phyloP scores from a whole-genome alignment of 305 asterid genomes.

The Fraxinus floribunda region DNA sequence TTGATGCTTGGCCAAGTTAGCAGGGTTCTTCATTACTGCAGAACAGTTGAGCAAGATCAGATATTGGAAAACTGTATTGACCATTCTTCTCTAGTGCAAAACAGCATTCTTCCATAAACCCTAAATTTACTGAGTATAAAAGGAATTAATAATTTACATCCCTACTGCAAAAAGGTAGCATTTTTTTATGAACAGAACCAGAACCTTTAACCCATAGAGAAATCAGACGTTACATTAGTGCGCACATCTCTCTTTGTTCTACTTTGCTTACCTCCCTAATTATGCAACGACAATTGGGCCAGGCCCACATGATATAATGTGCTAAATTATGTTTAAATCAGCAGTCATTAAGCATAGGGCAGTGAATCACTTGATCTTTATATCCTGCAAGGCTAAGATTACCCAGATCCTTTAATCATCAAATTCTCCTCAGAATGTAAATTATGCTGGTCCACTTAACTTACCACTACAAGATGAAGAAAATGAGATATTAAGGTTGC shows the following conservation, averaged over 20 bases:
- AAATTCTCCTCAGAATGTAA: background rate
- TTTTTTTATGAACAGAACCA: background rate
- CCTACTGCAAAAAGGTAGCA: background rate
- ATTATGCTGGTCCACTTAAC: background rate
- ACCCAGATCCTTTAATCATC: background rate
- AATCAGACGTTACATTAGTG: background rate
- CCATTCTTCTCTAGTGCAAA: background rate
- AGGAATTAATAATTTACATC: background rate
- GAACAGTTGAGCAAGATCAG: slow-evolving; percentile 14
- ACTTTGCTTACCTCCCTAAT: background rate
- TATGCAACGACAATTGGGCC: background rate
- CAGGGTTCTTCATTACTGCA: slow-evolving; percentile 92
- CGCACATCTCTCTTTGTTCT: background rate
- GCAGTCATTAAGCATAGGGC: background rate
- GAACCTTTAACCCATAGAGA: background rate
- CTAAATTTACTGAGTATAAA: background rate
- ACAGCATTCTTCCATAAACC: background rate
- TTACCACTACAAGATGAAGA: background rate
- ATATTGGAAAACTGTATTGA: background rate
- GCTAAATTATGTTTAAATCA: background rate
- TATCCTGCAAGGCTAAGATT: background rate
- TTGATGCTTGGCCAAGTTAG: slow-evolving; percentile 86
- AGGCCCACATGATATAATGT: background rate
- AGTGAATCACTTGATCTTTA: background rate
- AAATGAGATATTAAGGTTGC: background rate